A percentile compares a stretch with the other conserved stretches of the same genome.
These are phyloP conservation scores for Penicillium sp. DNA, from an alignment of 2,329 filamentous ascomycete species.

Conservation along the genomic window DNA sequence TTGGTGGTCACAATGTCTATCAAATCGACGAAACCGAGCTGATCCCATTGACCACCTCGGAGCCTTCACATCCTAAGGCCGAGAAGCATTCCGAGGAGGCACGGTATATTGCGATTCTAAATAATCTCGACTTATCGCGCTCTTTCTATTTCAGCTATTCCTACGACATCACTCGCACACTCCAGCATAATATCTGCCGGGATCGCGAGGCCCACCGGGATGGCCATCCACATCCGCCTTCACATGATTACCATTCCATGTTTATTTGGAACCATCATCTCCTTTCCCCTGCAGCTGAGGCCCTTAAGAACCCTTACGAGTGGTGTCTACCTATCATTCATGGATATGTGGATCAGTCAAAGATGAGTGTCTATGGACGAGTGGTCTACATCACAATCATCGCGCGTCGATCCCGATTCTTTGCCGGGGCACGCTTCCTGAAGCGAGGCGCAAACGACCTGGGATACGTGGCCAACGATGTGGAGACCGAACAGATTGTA, in stretches of 20 bases:
- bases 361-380: constrained; percentile 75
- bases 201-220: constrained; percentile 64
- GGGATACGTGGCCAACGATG: constrained; percentile 94
- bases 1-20: constrained; percentile 92
- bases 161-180: constrained; percentile 84
- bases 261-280: constrained; percentile 97
- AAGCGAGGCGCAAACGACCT: constrained; percentile 91
- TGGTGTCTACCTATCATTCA: constrained; percentile 96
- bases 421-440: constrained; percentile 85
- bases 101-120: constrained; percentile 77
- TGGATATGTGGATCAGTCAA: constrained; percentile 87
- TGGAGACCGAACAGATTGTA: constrained; percentile 97
- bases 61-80: constrained; percentile 58
- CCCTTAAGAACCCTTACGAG: constrained; percentile 73
- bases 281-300: constrained; percentile 61
- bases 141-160: constrained; percentile 99
- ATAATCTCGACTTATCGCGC: constrained; percentile 78
- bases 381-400: constrained; percentile 89
- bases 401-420: constrained; percentile 80
- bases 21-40: constrained; percentile 90
- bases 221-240: constrained; percentile 53
- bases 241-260: constrained; percentile 87
- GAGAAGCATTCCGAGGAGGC: constrained; percentile 82
- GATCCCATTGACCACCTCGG: constrained; percentile 69
- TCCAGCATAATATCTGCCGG: constrained; percentile 82